phyloP scores from a whole-genome alignment of 108 stramenopile genomes.

The Skeletonema menzelii region DNA sequence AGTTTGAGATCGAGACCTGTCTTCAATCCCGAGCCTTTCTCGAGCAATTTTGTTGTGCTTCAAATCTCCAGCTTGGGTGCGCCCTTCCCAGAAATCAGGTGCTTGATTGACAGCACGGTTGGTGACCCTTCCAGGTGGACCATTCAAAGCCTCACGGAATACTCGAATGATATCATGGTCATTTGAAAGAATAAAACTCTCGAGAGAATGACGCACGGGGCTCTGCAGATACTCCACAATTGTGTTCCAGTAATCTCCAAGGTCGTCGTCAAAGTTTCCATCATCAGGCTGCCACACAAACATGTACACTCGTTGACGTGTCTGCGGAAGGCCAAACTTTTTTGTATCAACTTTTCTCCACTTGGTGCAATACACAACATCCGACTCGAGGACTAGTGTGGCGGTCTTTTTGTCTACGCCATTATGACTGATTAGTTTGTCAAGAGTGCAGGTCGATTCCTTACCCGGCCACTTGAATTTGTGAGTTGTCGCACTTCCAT shows the following conservation, averaged over 20 bases:
- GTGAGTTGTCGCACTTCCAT: constrained; percentile 5
- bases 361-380: constrained; percentile 62
- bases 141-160: constrained; percentile 71
- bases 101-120: constrained; percentile 48
- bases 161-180: constrained; percentile 75
- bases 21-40: constrained; percentile 48
- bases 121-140: constrained; percentile 55
- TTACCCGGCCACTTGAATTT: constrained; percentile 32
- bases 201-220: constrained; percentile 68
- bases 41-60: constrained; percentile 51
- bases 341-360: constrained; percentile 71
- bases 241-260: constrained; percentile 68
- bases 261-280: constrained; percentile 53
- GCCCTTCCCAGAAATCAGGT: constrained; percentile 67
- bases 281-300: constrained; percentile 63
- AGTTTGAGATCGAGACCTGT: constrained; percentile 47
- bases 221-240: constrained; percentile 61
- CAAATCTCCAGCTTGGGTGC: too few relatives aligned
- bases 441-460: constrained; percentile 47
- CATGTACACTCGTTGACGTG: constrained; percentile 71
- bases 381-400: constrained; percentile 59
- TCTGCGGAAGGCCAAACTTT: constrained; percentile 79
- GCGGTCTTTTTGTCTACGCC: constrained; percentile 53
- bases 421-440: constrained; percentile 52
- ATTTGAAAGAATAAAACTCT: constrained; percentile 68